These are phyloP conservation scores for Kazachstania taianensis DNA, from an alignment of 805 yeast species.

Conservation along the genomic window DNA sequence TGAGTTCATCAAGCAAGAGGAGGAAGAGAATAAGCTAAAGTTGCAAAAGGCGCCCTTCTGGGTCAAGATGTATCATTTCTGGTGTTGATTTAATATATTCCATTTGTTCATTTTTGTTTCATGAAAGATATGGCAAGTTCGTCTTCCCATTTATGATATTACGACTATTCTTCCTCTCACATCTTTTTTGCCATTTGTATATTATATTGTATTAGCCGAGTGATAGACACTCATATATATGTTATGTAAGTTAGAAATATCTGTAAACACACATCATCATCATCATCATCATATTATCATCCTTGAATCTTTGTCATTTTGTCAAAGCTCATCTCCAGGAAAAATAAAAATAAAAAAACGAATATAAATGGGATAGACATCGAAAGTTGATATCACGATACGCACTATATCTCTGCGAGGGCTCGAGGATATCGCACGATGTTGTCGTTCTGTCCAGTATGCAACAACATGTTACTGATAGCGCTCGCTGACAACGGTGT, in stretches of 20 bases:
- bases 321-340: not conserved
- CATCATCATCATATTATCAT: not conserved
- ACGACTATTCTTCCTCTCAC: too few species aligned
- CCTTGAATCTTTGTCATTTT: too few species aligned
- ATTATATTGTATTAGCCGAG: too few species aligned
- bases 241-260: not conserved
- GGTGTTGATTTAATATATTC: too few species aligned
- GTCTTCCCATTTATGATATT: too few species aligned
- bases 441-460: constrained; percentile 92
- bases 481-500: constrained; percentile 49
- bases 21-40: constrained; percentile 29
- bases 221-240: not conserved
- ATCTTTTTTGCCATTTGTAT: too few species aligned
- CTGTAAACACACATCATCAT: not conserved
- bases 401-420: too few species aligned
- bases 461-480: constrained; percentile 79
- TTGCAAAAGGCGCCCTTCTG: constrained; percentile 17
- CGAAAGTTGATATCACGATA: too few species aligned
- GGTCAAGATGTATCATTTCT: constrained; percentile 29
- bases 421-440: constrained; percentile 35
- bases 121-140: too few species aligned
- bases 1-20: constrained; percentile 33
- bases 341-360: not conserved
- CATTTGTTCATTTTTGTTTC: too few species aligned
- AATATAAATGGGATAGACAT: too few species aligned